These are phyloP conservation scores for Sphaerulina vaccinii DNA, from an alignment of 2,329 filamentous ascomycete genomes.

Conservation along the genomic window DNA sequence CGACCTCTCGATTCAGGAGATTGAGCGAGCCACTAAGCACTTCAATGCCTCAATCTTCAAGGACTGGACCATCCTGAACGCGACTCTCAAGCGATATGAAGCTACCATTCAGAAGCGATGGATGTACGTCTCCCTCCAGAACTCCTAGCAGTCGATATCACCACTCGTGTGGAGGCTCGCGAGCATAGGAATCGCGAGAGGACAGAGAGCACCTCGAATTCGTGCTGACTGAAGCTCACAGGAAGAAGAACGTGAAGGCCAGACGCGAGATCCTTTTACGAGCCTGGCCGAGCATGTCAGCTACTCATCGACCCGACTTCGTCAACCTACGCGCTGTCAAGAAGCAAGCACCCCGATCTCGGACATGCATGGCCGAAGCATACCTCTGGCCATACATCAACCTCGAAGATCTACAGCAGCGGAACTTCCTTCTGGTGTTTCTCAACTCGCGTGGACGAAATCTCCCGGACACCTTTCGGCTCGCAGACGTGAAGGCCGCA, in stretches of 20 bases:
- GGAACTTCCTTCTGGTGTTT: conserved; percentile 50
- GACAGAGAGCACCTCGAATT: too few relatives aligned
- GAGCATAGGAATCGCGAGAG: too few relatives aligned
- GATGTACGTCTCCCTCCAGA: conserved; percentile 33
- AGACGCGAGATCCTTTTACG: conserved; percentile 47
- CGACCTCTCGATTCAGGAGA: conserved; percentile 22
- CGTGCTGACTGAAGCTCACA: too few relatives aligned
- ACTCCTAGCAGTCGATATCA: too few relatives aligned
- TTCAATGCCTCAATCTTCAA: conserved; percentile 38
- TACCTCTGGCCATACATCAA: conserved; percentile 59
- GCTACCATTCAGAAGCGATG: conserved; percentile 54
- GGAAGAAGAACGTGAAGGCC: conserved; percentile 52
- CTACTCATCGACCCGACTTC: conserved; percentile 55
- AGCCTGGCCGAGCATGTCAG: conserved; percentile 54
- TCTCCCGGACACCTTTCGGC: conserved; percentile 49
- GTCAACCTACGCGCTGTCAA: conserved; percentile 31
- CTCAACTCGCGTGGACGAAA: conserved; percentile 54
- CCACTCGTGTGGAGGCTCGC: too few relatives aligned
- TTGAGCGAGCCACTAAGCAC: conserved; percentile 24
- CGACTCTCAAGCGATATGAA: conserved; percentile 53
- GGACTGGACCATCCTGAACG: conserved; percentile 39
- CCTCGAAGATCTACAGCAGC: conserved; percentile 53
- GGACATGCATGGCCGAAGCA: conserved; percentile 30
- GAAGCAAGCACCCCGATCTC: conserved; percentile 23
- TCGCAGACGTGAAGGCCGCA: conserved; percentile 43